A percentile compares a stretch with the other conserved stretches of the same genome.
These are phyloP conservation scores for Chrysopogon serrulatus DNA, from an alignment of 176 grass and related monocot species.

Conservation along the genomic window DNA sequence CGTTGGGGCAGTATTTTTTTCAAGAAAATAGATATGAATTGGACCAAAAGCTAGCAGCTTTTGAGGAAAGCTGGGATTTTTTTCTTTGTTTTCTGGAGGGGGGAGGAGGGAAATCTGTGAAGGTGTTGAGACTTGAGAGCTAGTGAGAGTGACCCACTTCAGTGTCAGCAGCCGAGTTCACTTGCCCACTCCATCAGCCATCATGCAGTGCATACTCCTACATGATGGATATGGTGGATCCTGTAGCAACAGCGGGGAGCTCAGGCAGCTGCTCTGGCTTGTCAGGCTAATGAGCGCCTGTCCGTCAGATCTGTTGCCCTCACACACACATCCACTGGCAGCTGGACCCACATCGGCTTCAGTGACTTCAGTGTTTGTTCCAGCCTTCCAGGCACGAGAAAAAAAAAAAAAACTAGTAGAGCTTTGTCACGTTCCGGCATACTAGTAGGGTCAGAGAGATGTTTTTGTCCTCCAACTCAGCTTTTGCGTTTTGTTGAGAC, in stretches of 20 bases:
- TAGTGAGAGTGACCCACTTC: slow-evolving; percentile 18
- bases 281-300: slow-evolving; percentile 33
- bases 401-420: not conserved
- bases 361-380: not conserved
- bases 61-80: slow-evolving; percentile 23
- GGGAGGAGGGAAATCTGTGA: not conserved
- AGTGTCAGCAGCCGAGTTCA: slow-evolving; percentile 16
- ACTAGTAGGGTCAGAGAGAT: not conserved
- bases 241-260: slow-evolving; percentile 37
- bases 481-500: not conserved
- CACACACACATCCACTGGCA: not conserved
- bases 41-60: slow-evolving; percentile 39
- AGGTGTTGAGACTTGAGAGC: not conserved
- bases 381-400: not conserved
- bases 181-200: slow-evolving; percentile 25
- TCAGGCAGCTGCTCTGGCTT: slow-evolving; percentile 23
- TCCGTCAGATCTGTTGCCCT: slow-evolving; percentile 44
- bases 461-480: not conserved
- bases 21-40: slow-evolving; percentile 34
- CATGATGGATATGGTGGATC: slow-evolving; percentile 30
- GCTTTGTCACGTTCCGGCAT: not conserved
- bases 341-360: not conserved
- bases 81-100: slow-evolving; percentile 1
- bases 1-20: slow-evolving; percentile 26
- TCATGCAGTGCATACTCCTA: not conserved